A percentile compares a stretch with the other conserved stretches of the same genome.
Evolutionary conservation across 306 rosid species (phyloP).

Genomic region (Macrotyloma uniflorum): DNA sequence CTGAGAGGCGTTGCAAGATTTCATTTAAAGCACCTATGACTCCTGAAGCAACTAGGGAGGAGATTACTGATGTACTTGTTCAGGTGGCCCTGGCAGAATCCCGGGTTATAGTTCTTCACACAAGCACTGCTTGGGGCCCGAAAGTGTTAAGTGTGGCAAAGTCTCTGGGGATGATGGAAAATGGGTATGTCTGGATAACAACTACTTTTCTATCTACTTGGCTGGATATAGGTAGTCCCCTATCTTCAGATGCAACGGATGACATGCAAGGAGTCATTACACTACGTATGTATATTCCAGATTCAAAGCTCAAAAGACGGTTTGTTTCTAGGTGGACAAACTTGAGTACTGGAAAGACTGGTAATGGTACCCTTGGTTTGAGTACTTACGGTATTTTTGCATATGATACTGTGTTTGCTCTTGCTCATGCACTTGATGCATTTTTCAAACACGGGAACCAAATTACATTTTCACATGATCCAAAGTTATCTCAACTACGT

Average conservation of each 20-base stretch:
- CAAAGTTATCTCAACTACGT: conserved; percentile 46
- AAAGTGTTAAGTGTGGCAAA: conserved; percentile 68
- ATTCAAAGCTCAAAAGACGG: conserved; percentile 61
- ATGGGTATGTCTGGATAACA: conserved; percentile 93
- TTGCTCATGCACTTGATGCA: conserved; percentile 80
- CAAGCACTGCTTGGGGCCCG: conserved; percentile 59
- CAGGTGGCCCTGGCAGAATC: conserved; percentile 81
- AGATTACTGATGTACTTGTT: conserved; percentile 74
- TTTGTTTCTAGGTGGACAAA: conserved; percentile 80
- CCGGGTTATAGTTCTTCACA: conserved; percentile 76
- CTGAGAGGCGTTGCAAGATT: conserved; percentile 81
- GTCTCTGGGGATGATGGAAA: conserved; percentile 80
- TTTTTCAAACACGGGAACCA: conserved; percentile 78
- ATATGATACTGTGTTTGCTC: conserved; percentile 82
- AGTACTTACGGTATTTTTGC: conserved; percentile 77
- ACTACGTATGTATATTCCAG: conserved; percentile 69
- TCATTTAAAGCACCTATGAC: conserved; percentile 79
- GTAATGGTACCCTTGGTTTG: conserved; percentile 58
- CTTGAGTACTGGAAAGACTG: conserved; percentile 57
- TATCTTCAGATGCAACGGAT: conserved; percentile 50
- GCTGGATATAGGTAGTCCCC: conserved; percentile 60
- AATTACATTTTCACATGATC: conserved; percentile 69
- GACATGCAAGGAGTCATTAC: conserved; percentile 78
- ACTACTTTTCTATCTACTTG: conserved; percentile 66
- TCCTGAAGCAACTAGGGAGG: conserved; percentile 52